A percentile compares a stretch with the other conserved stretches of the same genome.
Evolutionary conservation across 768 basidiomycete genomes (phyloP).

Genomic region (Mrakia blollopis): DNA sequence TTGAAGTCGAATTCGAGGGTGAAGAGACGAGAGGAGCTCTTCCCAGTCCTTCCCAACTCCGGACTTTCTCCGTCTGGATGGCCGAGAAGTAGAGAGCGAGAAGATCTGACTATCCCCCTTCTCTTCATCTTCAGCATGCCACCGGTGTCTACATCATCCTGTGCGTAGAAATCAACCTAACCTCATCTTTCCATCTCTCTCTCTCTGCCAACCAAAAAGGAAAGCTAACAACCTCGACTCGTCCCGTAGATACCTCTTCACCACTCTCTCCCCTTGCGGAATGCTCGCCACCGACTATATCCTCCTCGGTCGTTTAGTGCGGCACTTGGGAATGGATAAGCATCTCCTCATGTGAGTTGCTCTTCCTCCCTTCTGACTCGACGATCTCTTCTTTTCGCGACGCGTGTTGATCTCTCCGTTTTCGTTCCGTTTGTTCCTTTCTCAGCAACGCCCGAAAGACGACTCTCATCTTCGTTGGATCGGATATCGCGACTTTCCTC

Average conservation of each 20-base stretch:
- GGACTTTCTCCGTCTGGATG: not conserved
- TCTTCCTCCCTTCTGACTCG: not conserved
- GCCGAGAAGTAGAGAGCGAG: not conserved
- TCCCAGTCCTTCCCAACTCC: not conserved
- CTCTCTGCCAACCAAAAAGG: not conserved
- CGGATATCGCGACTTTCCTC: slow-evolving; percentile 23
- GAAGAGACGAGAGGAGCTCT: too few relatives aligned
- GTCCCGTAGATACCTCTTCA: slow-evolving; percentile 23
- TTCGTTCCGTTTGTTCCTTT: not conserved
- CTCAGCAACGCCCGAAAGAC: slow-evolving; percentile 15
- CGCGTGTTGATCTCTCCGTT: not conserved
- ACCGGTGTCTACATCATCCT: slow-evolving; percentile 22
- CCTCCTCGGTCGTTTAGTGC: slow-evolving; percentile 26
- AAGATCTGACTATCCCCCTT: not conserved
- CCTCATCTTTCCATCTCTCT: not conserved
- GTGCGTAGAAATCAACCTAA: not conserved
- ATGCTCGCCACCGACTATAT: slow-evolving; percentile 26
- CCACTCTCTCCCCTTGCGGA: slow-evolving; percentile 19
- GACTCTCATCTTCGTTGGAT: slow-evolving; percentile 24
- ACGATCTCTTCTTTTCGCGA: not conserved
- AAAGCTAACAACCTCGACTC: too few relatives aligned
- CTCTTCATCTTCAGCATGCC: not conserved
- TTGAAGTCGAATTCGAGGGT: not conserved
- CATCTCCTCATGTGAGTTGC: slow-evolving; percentile 20
- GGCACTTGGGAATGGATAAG: slow-evolving; percentile 30